Conservation (phyloP, 495 filamentous ascomycete genomes). For the Penicillium verhagenii region DNA sequence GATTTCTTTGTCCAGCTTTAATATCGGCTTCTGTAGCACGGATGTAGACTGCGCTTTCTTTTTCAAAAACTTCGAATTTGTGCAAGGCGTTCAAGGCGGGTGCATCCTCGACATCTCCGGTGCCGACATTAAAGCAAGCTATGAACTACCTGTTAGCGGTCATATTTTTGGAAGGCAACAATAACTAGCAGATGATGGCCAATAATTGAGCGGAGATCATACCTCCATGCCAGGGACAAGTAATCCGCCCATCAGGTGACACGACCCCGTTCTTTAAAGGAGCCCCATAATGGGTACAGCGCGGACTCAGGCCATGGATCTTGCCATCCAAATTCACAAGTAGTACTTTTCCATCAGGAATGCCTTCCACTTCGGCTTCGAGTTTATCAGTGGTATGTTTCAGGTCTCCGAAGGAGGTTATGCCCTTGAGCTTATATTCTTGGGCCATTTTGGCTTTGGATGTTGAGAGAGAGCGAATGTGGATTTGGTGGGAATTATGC, state of each 20-base stretch:
- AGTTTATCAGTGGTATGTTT: slow-evolving; percentile 72
- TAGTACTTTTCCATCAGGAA: slow-evolving; percentile 81
- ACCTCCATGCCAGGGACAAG: slow-evolving; percentile 96
- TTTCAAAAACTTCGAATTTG: slow-evolving; percentile 76
- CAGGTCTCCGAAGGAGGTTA: slow-evolving; percentile 65
- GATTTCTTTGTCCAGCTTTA: slow-evolving; percentile 68
- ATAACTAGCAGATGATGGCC: too few relatives aligned
- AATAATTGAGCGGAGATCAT: slow-evolving; percentile 3
- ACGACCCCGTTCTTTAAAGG: slow-evolving; percentile 82
- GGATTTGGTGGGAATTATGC: not conserved
- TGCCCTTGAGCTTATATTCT: slow-evolving; percentile 84
- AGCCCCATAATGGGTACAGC: slow-evolving; percentile 93
- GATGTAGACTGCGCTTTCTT: slow-evolving; percentile 80
- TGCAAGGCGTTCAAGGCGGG: slow-evolving; percentile 80
- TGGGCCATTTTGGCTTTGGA: slow-evolving; percentile 47
- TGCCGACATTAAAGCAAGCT: slow-evolving; percentile 88
- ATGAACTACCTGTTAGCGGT: too few relatives aligned
- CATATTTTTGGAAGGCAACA: too few relatives aligned
- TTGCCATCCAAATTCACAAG: slow-evolving; percentile 73
- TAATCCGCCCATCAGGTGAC: slow-evolving; percentile 76
- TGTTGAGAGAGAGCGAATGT: not conserved
- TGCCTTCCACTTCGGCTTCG: slow-evolving; percentile 86
- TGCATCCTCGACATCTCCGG: slow-evolving; percentile 94
- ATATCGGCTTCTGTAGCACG: slow-evolving; percentile 76
- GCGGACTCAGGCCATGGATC: slow-evolving; percentile 76